Base-by-base conservation (phyloP, 768 basidiomycete species). In the Pleurotus ostreatus region DNA sequence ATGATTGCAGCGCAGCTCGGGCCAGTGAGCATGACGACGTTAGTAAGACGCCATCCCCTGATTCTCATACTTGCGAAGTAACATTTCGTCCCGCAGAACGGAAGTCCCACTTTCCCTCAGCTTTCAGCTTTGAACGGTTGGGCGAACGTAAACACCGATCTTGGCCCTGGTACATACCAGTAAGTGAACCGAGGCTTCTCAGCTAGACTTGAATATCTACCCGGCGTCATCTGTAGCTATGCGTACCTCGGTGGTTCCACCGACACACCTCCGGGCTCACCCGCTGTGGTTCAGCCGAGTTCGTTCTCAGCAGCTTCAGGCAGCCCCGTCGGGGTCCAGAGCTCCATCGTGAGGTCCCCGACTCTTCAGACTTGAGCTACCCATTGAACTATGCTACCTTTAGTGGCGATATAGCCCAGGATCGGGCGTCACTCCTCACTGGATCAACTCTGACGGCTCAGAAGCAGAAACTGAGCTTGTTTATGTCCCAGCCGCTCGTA, bases 281-380 rank as follows among this genome's bases (percentile, higher is more conserved):
- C 16, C 25, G 38, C 37, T 40, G 51, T 20, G 18, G n/a, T 12
- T 4, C 16, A n/a, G 13, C 38, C 16, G 7, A 53, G 43, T 53
- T n/a, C 39, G 11, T 53, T 53, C 39, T 18, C 51, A 18, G 51
- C 51, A 8, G 13, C 16, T 5, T 1, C 51, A 2, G 39, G 39
- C 13, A 15, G 2, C 39, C 12, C 39, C 4, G 38, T 53, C 8
- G 37, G 11, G 8, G 41, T 41, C 34, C 16, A 53, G 39, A 53
- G 51, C 23, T 37, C 51, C 51, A 53, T 53, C 16, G 51, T 53
- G 23, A n/a, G 51, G 7, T 38, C 7, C n/a, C 26, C 49, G n/a
- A 39, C 11, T 40, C 20, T 41, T 41, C 38, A 16, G 11, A 49
- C 38, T 41, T 13, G 4, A 40, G 23, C 5, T 22, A 23, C 41